Percentiles rank a stretch among this genome's conserved stretches.
These are phyloP conservation scores for Tritrichomonas musculus DNA, from an alignment of 208 protist species.

Conservation along the genomic window DNA sequence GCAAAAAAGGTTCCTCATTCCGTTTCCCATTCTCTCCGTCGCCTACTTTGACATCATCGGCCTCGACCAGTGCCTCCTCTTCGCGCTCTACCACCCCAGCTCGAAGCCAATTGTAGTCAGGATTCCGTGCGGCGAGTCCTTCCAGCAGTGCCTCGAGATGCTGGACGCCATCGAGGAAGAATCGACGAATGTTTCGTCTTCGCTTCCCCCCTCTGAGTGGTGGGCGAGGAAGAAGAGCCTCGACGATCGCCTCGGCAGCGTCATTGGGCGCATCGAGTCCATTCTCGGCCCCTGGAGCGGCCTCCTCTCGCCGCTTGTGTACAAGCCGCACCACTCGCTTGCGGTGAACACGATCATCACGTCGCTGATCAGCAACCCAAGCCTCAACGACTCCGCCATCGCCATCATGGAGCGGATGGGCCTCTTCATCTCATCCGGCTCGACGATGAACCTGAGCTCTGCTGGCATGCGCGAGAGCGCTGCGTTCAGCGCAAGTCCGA, in stretches of 20 bases:
- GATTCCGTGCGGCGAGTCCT: background rate
- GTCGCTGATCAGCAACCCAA: background rate
- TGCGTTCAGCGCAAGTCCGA: background rate
- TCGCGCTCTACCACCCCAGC: background rate
- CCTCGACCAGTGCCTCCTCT: background rate
- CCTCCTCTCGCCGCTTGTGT: background rate
- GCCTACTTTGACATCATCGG: background rate
- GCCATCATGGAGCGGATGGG: no score
- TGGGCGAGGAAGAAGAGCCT: background rate
- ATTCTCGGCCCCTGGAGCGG: background rate
- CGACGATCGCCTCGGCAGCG: background rate
- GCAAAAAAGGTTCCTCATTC: background rate
- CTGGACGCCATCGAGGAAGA: background rate
- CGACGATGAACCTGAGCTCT: no score
- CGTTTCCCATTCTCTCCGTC: background rate
- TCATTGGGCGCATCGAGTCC: background rate
- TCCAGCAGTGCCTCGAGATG: background rate
- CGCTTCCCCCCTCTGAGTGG: background rate
- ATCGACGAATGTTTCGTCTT: background rate
- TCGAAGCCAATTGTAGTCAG: background rate
- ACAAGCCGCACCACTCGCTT: background rate
- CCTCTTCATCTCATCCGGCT: no score
- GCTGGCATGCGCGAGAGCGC: background rate
- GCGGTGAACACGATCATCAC: background rate
- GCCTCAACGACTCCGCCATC: no score